These are phyloP conservation scores for Agapanthus africanus DNA, from an alignment of 106 monocot species.

Conservation along the genomic window DNA sequence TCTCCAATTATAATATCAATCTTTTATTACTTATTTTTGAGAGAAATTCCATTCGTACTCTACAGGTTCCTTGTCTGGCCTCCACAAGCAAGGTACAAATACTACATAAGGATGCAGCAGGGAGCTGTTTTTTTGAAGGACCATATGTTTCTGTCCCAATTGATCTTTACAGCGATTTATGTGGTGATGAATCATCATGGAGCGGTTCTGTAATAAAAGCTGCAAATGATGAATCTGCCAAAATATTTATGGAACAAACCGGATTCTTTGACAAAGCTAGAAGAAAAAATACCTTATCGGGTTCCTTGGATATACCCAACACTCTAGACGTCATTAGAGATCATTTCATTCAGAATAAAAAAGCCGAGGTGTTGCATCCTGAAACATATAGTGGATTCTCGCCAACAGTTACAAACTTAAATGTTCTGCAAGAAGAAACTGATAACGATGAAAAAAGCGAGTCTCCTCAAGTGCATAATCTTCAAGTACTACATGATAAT, in stretches of 20 bases:
- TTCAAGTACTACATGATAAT: conserved; percentile 16
- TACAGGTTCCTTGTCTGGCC: conserved; percentile 29
- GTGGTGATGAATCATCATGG: conserved; percentile 50
- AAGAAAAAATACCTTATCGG: conserved; percentile 7
- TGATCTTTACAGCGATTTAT: conserved; percentile 78
- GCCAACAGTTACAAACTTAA: conserved; percentile 15
- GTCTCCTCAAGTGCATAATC: conserved; percentile 20
- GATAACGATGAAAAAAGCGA: conserved; percentile 24
- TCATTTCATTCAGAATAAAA: conserved; percentile 12
- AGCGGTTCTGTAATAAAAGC: conserved; percentile 23
- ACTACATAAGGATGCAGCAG: conserved; percentile 14
- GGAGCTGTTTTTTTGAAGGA: conserved; percentile 8
- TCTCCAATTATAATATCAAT: neutral
- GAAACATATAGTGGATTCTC: conserved; percentile 19
- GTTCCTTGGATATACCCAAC: conserved; percentile 6
- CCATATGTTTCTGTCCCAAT: conserved; percentile 44
- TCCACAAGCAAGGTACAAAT: conserved; percentile 16
- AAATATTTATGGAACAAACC: conserved; percentile 13
- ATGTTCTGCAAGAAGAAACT: conserved; percentile 41
- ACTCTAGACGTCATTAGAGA: conserved; percentile 2
- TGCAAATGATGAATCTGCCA: conserved; percentile 15
- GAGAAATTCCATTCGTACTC: too few species aligned
- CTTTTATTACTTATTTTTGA: neutral
- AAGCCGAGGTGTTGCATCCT: conserved; percentile 17
- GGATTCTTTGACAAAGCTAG: conserved; percentile 6